These are phyloP conservation scores for Termitomyces sp. DNA, from an alignment of 768 basidiomycete genomes.

Conservation along the genomic window DNA sequence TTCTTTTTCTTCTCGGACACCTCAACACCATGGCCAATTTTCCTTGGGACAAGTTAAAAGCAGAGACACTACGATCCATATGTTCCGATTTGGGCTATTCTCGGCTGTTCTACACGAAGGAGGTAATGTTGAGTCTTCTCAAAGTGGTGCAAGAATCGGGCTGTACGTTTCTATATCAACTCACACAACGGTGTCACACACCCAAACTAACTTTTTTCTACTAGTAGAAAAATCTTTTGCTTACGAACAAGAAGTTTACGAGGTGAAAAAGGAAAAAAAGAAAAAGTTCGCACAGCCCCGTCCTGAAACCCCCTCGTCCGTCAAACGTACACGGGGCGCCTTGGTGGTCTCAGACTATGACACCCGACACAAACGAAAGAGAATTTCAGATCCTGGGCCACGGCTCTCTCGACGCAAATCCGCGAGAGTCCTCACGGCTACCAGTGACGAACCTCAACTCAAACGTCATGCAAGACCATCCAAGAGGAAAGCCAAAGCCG, in stretches of 20 bases:
- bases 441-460: background rate
- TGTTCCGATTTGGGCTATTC: conserved; percentile 18
- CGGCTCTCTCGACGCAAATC: conserved; percentile 6
- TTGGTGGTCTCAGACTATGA: conserved; percentile 19
- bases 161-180: conserved; percentile 11
- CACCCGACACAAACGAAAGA: conserved; percentile 17
- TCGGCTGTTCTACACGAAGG: background rate
- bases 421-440: background rate
- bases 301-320: background rate
- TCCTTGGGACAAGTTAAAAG: conserved; percentile 22
- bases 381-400: conserved; percentile 15
- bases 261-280: conserved; percentile 9
- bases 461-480: conserved; percentile 10
- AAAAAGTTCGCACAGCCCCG: background rate
- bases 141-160: conserved; percentile 11
- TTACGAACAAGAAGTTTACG: background rate
- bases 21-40: conserved; percentile 12
- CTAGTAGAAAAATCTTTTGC: conserved; percentile 16
- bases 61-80: conserved; percentile 18
- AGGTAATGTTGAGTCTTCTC: conserved; percentile 15
- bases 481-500: background rate
- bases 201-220: background rate
- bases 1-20: background rate
- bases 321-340: conserved; percentile 9
- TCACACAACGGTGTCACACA: background rate